Evolutionary conservation across 2,329 filamentous ascomycete species (phyloP).

Genomic region (Thielaviopsis musarum): DNA sequence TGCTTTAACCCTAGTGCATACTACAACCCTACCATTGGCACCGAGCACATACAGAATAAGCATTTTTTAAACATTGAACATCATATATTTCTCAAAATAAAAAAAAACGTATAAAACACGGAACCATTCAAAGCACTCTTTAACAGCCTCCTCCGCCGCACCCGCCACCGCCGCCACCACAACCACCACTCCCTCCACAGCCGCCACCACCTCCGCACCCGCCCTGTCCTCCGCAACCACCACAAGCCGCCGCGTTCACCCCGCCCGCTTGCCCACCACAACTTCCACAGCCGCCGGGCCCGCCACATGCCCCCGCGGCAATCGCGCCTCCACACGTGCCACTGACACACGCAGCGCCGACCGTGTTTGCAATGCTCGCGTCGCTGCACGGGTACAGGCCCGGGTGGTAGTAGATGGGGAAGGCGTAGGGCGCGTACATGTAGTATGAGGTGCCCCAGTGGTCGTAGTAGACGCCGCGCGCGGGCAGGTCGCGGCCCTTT

Average conservation of each 20-base stretch:
- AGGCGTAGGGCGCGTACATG: conserved; percentile 31
- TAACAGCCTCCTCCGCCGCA: not conserved
- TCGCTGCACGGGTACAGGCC: conserved; percentile 30
- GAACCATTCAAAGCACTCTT: no score
- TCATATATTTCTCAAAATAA: no score
- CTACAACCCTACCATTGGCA: no score
- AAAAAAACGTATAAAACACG: no score
- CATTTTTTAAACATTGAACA: no score
- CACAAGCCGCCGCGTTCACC: conserved; percentile 13
- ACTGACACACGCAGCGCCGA: conserved; percentile 18
- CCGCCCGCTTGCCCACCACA: conserved; percentile 12
- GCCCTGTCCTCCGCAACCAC: conserved; percentile 12
- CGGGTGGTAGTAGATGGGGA: conserved; percentile 25
- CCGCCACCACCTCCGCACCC: conserved; percentile 12
- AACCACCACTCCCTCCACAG: not conserved
- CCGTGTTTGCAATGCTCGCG: conserved; percentile 19
- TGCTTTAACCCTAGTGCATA: no score
- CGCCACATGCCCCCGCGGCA: conserved; percentile 27
- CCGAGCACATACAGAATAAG: no score
- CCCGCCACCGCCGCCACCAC: not conserved
- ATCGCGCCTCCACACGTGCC: conserved; percentile 33
- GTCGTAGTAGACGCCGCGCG: conserved; percentile 30
- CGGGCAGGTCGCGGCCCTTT: conserved; percentile 31
- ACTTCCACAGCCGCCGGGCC: conserved; percentile 21
- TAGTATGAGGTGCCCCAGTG: conserved; percentile 38